These are phyloP conservation scores for Claviceps sp. DNA, from an alignment of 2,329 filamentous ascomycete genomes.

Conservation along the genomic window DNA sequence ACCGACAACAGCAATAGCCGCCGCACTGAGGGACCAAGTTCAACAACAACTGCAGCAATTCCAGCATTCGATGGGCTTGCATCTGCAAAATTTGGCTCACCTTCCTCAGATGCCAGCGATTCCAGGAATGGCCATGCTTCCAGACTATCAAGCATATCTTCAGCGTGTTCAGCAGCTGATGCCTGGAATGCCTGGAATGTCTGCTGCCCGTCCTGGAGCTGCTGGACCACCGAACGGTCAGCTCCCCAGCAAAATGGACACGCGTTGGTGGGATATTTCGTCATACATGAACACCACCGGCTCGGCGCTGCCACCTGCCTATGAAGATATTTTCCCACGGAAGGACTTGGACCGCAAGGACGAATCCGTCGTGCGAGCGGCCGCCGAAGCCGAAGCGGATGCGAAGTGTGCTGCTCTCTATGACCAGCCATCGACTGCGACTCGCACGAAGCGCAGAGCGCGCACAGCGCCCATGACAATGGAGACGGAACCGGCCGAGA, in stretches of 20 bases:
- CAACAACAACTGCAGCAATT: constrained; percentile 63
- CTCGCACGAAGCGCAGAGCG: constrained; percentile 8
- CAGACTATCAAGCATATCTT: constrained; percentile 59
- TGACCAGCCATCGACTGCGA: constrained; percentile 24
- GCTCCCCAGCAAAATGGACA: constrained; percentile 30
- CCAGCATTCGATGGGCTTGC: constrained; percentile 55
- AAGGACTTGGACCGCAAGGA: constrained; percentile 41
- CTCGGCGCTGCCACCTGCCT: constrained; percentile 53
- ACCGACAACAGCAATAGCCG: constrained; percentile 48
- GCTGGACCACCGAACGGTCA: constrained; percentile 31
- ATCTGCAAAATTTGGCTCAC: constrained; percentile 43
- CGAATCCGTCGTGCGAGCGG: constrained; percentile 42
- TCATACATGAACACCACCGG: constrained; percentile 33
- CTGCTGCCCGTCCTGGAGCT: constrained; percentile 34
- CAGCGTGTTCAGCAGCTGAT: constrained; percentile 58
- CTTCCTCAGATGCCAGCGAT: constrained; percentile 42
- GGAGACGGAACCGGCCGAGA: constrained; percentile 23
- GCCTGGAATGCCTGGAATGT: constrained; percentile 50
- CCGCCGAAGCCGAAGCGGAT: constrained; percentile 45
- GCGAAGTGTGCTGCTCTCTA: constrained; percentile 41
- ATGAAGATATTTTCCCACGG: constrained; percentile 63
- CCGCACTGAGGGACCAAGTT: constrained; percentile 61
- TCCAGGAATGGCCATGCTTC: constrained; percentile 47
- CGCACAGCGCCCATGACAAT: constrained; percentile 14
- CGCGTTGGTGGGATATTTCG: constrained; percentile 56